Conservation (phyloP, 1,284 basidiomycete genomes). For the Moesziomyces aphidis region DNA sequence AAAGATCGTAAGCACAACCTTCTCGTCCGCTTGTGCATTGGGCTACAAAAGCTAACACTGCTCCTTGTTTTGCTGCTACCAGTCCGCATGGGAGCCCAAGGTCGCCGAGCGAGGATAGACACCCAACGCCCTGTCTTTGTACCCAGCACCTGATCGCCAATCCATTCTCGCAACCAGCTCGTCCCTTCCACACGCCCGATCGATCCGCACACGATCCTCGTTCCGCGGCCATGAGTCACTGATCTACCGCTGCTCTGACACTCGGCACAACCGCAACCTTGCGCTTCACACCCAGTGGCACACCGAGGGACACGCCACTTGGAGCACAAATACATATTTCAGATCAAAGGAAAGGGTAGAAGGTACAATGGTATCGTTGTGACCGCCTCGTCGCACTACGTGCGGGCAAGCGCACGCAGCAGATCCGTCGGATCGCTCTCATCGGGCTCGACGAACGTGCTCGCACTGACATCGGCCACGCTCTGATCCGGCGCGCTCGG, state of each 20-base stretch:
- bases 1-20: slow-evolving; percentile 53
- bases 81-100: slow-evolving; percentile 64
- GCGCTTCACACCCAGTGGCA: no score
- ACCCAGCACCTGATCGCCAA: slow-evolving; percentile 7
- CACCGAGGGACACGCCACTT: neutral
- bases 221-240: no score
- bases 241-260: no score
- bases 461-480: slow-evolving; percentile 28
- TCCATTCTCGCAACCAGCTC: neutral
- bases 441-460: slow-evolving; percentile 38
- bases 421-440: slow-evolving; percentile 53
- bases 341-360: neutral
- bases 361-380: no score
- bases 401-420: slow-evolving; percentile 39
- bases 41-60: slow-evolving; percentile 3
- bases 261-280: no score
- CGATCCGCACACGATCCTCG: neutral
- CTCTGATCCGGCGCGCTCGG: slow-evolving; percentile 21
- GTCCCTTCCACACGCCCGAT: neutral
- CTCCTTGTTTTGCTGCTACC: slow-evolving; percentile 3
- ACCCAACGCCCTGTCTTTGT: neutral
- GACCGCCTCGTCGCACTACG: slow-evolving; percentile 2
- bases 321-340: slow-evolving; percentile 7
- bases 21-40: neutral
- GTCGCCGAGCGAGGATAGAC: slow-evolving; percentile 50